Percentiles rank a stretch among this genome's conserved stretches.
phyloP scores from a whole-genome alignment of 306 rosid species.

The Pyrus communis region DNA sequence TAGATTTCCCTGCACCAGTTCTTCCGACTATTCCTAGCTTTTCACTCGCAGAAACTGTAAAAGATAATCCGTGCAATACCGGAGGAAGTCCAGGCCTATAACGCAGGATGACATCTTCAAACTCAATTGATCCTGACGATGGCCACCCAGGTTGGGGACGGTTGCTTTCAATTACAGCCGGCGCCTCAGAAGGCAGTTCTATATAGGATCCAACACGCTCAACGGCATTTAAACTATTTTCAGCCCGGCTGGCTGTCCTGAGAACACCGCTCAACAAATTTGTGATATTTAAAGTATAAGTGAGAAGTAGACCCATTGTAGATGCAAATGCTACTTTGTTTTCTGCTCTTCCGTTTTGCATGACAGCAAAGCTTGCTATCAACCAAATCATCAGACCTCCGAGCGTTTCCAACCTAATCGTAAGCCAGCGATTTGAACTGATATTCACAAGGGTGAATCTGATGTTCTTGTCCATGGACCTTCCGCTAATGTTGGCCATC shows the following conservation, averaged over 20 bases:
- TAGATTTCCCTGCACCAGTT: slow-evolving; percentile 96
- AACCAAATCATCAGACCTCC: slow-evolving; percentile 93
- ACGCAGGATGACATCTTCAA: slow-evolving; percentile 75
- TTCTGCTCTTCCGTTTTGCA: slow-evolving; percentile 59
- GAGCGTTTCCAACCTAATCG: slow-evolving; percentile 58
- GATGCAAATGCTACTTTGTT: slow-evolving; percentile 59
- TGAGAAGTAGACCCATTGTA: slow-evolving; percentile 82
- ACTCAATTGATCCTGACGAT: slow-evolving; percentile 53
- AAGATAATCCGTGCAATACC: slow-evolving; percentile 71
- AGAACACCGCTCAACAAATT: slow-evolving; percentile 62
- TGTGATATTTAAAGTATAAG: slow-evolving; percentile 74
- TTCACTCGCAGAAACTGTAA: slow-evolving; percentile 55
- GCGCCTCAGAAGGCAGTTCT: slow-evolving; percentile 69
- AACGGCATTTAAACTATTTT: slow-evolving; percentile 74
- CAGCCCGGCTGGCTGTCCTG: slow-evolving; percentile 81
- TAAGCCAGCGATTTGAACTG: slow-evolving; percentile 70
- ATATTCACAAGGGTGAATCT: slow-evolving; percentile 56
- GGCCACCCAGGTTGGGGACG: slow-evolving; percentile 90
- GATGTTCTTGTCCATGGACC: slow-evolving; percentile 73
- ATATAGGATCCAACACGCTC: slow-evolving; percentile 78
- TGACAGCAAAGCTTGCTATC: slow-evolving; percentile 76
- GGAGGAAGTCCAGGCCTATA: slow-evolving; percentile 91
- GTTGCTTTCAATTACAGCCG: slow-evolving; percentile 47
- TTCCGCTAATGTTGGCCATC: slow-evolving; percentile 67
- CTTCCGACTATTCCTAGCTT: slow-evolving; percentile 89